Conservation (phyloP, 2,329 filamentous ascomycete species). For the Ceratocystis papillata region DNA sequence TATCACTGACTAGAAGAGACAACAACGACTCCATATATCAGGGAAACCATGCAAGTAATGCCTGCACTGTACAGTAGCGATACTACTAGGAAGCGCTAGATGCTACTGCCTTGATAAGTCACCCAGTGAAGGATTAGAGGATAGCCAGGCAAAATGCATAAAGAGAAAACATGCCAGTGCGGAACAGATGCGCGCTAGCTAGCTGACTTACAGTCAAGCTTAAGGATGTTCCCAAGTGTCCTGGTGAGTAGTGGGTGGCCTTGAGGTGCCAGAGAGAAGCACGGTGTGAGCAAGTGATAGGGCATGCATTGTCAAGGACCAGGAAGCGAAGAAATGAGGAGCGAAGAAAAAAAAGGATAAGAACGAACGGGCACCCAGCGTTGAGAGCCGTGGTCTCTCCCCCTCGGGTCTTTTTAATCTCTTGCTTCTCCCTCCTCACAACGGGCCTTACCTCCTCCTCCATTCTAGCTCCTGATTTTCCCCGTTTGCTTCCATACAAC, state of each 20-base stretch:
- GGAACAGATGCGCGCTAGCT: background rate
- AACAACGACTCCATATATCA: background rate
- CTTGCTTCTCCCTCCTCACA: background rate
- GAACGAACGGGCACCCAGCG: background rate
- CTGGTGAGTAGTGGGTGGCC: background rate
- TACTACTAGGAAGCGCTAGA: background rate
- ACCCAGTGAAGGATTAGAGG: background rate
- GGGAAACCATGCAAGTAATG: background rate
- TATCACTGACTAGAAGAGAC: background rate
- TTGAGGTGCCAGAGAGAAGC: background rate
- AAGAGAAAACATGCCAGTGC: background rate
- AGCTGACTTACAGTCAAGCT: background rate
- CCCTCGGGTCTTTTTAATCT: background rate
- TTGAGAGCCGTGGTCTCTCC: background rate
- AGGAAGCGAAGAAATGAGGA: background rate
- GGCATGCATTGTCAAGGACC: background rate
- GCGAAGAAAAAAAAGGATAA: background rate
- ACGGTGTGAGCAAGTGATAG: background rate
- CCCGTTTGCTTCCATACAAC: background rate
- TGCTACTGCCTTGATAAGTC: background rate
- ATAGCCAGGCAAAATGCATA: background rate
- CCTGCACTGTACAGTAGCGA: background rate
- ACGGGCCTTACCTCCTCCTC: background rate
- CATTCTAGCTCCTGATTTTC: background rate
- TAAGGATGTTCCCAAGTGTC: background rate